phyloP scores from a whole-genome alignment of 1,139 yeast species.

The Petasospora fabianii region DNA sequence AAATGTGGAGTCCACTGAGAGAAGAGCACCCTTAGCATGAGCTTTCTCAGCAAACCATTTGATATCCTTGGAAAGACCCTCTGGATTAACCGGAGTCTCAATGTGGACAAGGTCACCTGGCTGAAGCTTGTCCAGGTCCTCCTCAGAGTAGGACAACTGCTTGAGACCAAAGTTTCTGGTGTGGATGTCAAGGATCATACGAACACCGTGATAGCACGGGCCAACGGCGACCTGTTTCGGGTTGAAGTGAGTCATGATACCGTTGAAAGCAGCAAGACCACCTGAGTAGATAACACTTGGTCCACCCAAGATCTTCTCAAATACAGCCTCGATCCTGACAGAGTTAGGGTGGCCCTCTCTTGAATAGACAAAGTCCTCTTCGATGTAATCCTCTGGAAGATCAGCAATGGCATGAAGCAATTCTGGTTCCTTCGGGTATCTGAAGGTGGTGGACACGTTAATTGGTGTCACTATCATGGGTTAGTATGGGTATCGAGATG shows the following conservation, averaged over 20 bases:
- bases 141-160: conserved; percentile 47
- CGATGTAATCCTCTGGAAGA: conserved; percentile 36
- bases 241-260: conserved; percentile 63
- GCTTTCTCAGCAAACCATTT: conserved; percentile 60
- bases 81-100: conserved; percentile 88
- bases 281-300: conserved; percentile 67
- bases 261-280: conserved; percentile 80
- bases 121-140: conserved; percentile 45
- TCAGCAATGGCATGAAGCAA: conserved; percentile 32
- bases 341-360: conserved; percentile 72
- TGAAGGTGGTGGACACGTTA: conserved; percentile 74
- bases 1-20: conserved; percentile 81
- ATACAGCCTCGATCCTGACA: conserved; percentile 59
- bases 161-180: conserved; percentile 58
- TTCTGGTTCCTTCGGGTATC: conserved; percentile 58
- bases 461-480: conserved; percentile 60
- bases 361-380: conserved; percentile 50
- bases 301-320: conserved; percentile 54
- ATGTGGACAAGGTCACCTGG: conserved; percentile 78
- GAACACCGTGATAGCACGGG: conserved; percentile 82
- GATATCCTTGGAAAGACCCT: conserved; percentile 58
- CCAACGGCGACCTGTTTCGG: conserved; percentile 78
- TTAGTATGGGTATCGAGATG: too few relatives aligned
- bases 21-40: conserved; percentile 63
- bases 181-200: conserved; percentile 61